Base-by-base conservation (phyloP, 2,329 filamentous ascomycete genomes). In the Dactylellina sp. region DNA sequence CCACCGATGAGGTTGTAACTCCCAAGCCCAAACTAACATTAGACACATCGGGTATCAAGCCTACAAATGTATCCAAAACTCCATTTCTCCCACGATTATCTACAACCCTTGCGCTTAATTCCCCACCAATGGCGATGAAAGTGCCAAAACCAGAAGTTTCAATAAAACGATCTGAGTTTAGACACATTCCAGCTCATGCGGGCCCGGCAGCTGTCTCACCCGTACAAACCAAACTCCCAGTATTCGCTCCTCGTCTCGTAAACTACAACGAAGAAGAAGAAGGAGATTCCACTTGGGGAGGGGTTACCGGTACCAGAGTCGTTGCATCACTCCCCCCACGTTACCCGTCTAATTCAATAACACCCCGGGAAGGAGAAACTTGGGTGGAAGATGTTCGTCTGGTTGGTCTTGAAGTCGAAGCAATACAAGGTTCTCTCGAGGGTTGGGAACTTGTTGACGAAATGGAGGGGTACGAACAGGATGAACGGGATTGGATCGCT, bases 361-460 rank as follows among this genome's bases (percentile, higher is more conserved):
- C 5, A 20, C n/a, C 14, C 32, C 52, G 24, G 14, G 42, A 44
- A 16, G 24, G 53, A 11, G 53, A 53, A 11, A 14, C 50, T 6
- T 68, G 63, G 63, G 24, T 68, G 14, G 53, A 60, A 16, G 63
- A 68, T 39, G 46, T 53, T 14, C 7, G 9, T 24, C 1, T 44
- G 7, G 53, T 28, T 9, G 16, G 18, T 6, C 7, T 24, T 28
- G 35, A 59, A n/a, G 39, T 12, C 18, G 20, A 28, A 7, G 18
- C 22, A 22, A 1, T 16, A 1, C 57, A 37, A 5, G 16, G 2
- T 7, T 6, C 24, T 5, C 11, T 14, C 20, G 66, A 60, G n/a
- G 66, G 47, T 14, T 71, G 66, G 66, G 66, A 71, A 12, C 16
- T 71, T 0, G 46, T 71, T n/a, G 59, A 64, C 11, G 66, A 71